phyloP scores from a whole-genome alignment of 164 flowering plant species.

The Akebia trifoliata region DNA sequence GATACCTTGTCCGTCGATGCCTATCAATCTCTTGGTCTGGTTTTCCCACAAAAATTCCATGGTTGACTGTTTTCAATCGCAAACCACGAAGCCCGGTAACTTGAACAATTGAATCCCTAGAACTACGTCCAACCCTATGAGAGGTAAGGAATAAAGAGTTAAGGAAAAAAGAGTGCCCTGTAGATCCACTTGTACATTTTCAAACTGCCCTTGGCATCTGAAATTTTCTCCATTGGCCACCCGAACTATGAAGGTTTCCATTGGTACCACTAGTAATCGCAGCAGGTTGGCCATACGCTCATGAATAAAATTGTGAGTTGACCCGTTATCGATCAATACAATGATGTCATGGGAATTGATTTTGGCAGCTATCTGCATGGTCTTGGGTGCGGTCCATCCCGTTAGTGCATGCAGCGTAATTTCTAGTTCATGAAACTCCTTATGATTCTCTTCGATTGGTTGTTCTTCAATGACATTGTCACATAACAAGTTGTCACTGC shows the following conservation, averaged over 20 bases:
- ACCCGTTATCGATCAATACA: too few relatives aligned
- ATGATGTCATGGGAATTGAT: too few relatives aligned
- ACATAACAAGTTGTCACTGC: too few relatives aligned
- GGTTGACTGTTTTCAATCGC: neutral
- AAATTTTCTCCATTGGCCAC: neutral
- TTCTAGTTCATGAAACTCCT: too few relatives aligned
- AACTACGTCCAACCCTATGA: neutral
- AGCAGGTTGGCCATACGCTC: neutral
- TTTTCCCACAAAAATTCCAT: neutral
- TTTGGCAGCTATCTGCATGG: neutral
- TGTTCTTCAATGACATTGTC: too few relatives aligned
- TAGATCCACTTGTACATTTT: neutral
- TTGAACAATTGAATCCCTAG: neutral
- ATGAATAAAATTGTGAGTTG: too few relatives aligned
- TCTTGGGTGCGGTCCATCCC: neutral
- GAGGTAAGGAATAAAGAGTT: neutral
- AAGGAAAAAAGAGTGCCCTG: neutral
- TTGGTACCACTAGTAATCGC: neutral
- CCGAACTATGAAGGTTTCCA: neutral
- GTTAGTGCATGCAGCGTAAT: too few relatives aligned
- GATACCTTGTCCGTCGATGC: conserved; percentile 1
- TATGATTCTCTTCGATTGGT: too few relatives aligned
- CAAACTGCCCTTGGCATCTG: neutral
- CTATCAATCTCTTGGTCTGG: neutral
- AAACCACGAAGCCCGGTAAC: neutral